phyloP scores from a whole-genome alignment of 2,329 filamentous ascomycete genomes.

The Simplicillium aogashimaense region DNA sequence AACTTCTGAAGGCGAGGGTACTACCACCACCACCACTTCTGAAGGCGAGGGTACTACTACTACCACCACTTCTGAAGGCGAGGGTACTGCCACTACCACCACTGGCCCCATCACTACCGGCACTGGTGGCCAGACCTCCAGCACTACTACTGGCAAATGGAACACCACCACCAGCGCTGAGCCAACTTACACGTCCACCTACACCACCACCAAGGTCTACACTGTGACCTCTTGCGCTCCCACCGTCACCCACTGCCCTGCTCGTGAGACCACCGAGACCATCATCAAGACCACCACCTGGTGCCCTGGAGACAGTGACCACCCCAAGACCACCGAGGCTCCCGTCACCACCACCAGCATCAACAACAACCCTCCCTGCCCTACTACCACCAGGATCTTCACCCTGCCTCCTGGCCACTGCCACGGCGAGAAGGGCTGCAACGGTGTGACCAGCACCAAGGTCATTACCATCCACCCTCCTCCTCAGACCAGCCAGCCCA shows the following conservation, averaged over 20 bases:
- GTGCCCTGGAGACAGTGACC: slow-evolving; percentile 16
- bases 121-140: slow-evolving; percentile 3
- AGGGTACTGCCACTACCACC: background rate
- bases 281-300: slow-evolving; percentile 15
- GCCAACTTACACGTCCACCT: slow-evolving; percentile 20
- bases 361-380: background rate
- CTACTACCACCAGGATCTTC: slow-evolving; percentile 16
- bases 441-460: background rate
- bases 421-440: no score
- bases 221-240: slow-evolving; percentile 31
- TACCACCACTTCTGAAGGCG: background rate
- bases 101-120: slow-evolving; percentile 5
- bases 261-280: slow-evolving; percentile 12
- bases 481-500: background rate
- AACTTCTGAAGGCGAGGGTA: slow-evolving; percentile 1
- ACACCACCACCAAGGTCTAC: slow-evolving; percentile 29
- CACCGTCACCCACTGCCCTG: slow-evolving; percentile 33
- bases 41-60: slow-evolving; percentile 13
- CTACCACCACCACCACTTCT: slow-evolving; percentile 9
- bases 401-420: slow-evolving; percentile 8
- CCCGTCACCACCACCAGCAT: slow-evolving; percentile 10
- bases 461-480: background rate
- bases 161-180: slow-evolving; percentile 4
- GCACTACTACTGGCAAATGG: slow-evolving; percentile 4
- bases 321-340: slow-evolving; percentile 1